Percentiles rank a stretch among this genome's conserved stretches.
These are phyloP conservation scores for Lathyrus oleraceus DNA, from an alignment of 306 rosid genomes.

Conservation along the genomic window DNA sequence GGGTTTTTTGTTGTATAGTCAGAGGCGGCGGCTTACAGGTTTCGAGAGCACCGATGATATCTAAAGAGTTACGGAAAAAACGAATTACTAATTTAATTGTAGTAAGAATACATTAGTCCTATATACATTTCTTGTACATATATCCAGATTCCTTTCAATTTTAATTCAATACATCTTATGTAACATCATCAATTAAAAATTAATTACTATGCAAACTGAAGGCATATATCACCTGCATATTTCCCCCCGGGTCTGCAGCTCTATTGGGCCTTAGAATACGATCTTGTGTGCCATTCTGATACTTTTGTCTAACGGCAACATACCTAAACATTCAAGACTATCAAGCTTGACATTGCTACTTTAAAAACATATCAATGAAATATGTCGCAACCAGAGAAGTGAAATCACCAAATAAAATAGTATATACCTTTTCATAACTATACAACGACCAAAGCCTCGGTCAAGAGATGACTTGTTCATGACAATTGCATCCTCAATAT, in stretches of 20 bases:
- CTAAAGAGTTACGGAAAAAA: neutral
- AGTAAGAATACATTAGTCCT: neutral
- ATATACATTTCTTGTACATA: neutral
- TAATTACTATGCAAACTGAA: neutral
- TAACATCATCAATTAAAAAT: slow-evolving; percentile 20
- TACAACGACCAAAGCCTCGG: slow-evolving; percentile 99
- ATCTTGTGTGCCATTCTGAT: slow-evolving; percentile 61
- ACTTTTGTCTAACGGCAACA: slow-evolving; percentile 55
- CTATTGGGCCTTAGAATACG: slow-evolving; percentile 71
- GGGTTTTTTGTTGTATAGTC: too few species aligned
- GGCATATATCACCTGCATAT: slow-evolving; percentile 60
- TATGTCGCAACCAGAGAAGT: slow-evolving; percentile 26
- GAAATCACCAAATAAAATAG: slow-evolving; percentile 35
- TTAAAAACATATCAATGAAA: slow-evolving; percentile 25
- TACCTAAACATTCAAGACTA: slow-evolving; percentile 51
- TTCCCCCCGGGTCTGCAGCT: slow-evolving; percentile 43
- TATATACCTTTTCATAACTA: slow-evolving; percentile 75
- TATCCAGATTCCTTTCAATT: neutral
- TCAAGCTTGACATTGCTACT: slow-evolving; percentile 13
- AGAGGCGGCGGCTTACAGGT: neutral
- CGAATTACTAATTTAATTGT: neutral
- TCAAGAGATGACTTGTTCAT: slow-evolving; percentile 97
- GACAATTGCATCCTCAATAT: slow-evolving; percentile 97
- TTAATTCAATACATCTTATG: neutral
- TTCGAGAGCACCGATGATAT: neutral